Conservation (phyloP, 176 grass and related monocot species). For the Zoysia japonica region DNA sequence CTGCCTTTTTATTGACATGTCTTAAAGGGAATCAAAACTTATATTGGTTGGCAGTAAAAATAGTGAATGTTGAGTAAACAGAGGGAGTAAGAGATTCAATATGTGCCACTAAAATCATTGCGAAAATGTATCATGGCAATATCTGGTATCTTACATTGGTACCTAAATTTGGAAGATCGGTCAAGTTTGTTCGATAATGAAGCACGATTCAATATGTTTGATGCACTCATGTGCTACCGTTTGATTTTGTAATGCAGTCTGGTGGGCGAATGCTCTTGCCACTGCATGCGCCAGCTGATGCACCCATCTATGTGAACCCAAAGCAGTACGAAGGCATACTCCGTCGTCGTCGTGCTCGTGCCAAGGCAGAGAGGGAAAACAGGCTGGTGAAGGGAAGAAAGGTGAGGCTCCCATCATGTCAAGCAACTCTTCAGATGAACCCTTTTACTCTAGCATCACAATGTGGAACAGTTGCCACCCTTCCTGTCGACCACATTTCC, state of each 20-base stretch:
- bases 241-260: slow-evolving; percentile 40
- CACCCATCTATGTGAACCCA: slow-evolving; percentile 83
- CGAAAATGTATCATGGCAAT: neutral
- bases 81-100: neutral
- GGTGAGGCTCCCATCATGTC: slow-evolving; percentile 42
- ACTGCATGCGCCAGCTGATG: slow-evolving; percentile 60
- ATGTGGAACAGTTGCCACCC: neutral
- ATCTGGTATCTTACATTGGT: neutral
- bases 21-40: no score
- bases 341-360: slow-evolving; percentile 81
- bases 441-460: neutral
- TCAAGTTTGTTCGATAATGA: neutral
- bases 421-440: neutral
- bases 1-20: no score
- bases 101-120: neutral
- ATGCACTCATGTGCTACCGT: neutral
- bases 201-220: neutral
- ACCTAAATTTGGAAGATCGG: neutral
- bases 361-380: slow-evolving; percentile 66
- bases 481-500: neutral
- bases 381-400: slow-evolving; percentile 67
- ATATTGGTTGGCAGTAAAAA: no score
- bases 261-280: slow-evolving; percentile 73
- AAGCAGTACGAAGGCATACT: slow-evolving; percentile 95
- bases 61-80: neutral